Base-by-base conservation (phyloP, 305 asterid genomes). In the Striga hermonthica region DNA sequence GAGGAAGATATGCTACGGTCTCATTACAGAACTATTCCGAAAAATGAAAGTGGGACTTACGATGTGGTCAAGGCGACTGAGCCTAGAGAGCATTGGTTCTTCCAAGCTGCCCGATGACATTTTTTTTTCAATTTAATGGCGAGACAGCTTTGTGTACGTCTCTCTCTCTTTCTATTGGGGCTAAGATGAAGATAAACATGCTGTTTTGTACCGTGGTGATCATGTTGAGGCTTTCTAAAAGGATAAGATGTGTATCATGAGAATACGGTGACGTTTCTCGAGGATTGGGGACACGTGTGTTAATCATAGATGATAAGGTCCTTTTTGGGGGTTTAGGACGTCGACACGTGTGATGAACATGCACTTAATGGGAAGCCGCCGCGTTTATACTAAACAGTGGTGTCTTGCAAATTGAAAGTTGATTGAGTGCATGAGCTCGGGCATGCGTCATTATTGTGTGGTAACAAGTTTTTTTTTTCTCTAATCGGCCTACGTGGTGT, bases 51-150 rank as follows among this genome's bases (percentile, higher is more conserved):
- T 4, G 11, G 7, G 6, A 49, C 56, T 13, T 50, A 50, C 56
- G 56, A 50, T 50, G 56, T 50, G 13, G 15, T 50, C 56, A 50
- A 50, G 56, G 8, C 56, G 56, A 14, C 9, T 7, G 56, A 50
- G 31, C 34, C 56, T 50, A 50, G 56, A 50, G 56, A 50, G 56
- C 8, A 50, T 13, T 13, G 56, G 56, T 50, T 50, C 56, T 50
- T 50, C 56, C 9, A 50, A 41, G 47, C n/a, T n/a, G n/a, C 47
- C 47, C 31, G 31, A 22, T 41, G 47, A 5, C 47, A 41, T 41
- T 41, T 41, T 41, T 41, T 41, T 41, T 41, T 22, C 31, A 5
- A 41, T 1, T 41, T 5, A 5, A 41, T 41, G 47, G 47, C 3
- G n/a, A n/a, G 31, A 2, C 31, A 22, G 31, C 31, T 22, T 2